phyloP scores from a whole-genome alignment of 352 stramenopile genomes.

The Pythium dissimile region DNA sequence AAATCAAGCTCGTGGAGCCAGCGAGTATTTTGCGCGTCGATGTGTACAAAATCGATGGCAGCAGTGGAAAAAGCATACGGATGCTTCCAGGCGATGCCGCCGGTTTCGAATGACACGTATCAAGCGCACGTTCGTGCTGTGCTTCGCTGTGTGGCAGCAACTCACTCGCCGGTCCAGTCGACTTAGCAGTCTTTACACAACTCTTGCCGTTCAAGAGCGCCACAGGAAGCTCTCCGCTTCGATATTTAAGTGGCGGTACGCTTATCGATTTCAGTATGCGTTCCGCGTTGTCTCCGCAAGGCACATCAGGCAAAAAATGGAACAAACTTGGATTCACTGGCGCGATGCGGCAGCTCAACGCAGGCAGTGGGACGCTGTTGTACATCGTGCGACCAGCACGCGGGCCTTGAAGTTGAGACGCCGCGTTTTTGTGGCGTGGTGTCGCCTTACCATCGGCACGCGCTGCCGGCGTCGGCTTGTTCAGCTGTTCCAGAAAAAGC shows the following conservation, averaged over 20 bases:
- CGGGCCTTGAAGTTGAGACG: not conserved
- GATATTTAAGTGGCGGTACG: not conserved
- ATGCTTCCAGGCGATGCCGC: not conserved
- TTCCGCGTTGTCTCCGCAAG: no score
- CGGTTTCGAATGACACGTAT: not conserved
- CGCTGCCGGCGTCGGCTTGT: slow-evolving; percentile 12
- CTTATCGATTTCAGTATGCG: not conserved
- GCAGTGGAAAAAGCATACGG: not conserved
- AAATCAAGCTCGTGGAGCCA: not conserved
- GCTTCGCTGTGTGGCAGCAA: slow-evolving; percentile 8
- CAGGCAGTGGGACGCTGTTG: no score
- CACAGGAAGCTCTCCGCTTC: not conserved
- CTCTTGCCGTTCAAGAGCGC: not conserved
- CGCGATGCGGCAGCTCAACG: no score
- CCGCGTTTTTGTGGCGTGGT: not conserved
- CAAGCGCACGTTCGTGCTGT: not conserved
- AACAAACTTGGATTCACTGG: no score
- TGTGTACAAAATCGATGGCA: not conserved
- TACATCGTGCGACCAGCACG: not conserved
- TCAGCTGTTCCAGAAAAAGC: slow-evolving; percentile 16
- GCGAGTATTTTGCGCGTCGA: not conserved
- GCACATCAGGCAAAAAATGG: no score
- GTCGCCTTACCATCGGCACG: not conserved
- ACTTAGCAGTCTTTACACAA: not conserved
- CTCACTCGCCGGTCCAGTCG: not conserved